Evolutionary conservation across 768 basidiomycete species (phyloP).

Genomic region (Chalciporus pseudorubinellus): DNA sequence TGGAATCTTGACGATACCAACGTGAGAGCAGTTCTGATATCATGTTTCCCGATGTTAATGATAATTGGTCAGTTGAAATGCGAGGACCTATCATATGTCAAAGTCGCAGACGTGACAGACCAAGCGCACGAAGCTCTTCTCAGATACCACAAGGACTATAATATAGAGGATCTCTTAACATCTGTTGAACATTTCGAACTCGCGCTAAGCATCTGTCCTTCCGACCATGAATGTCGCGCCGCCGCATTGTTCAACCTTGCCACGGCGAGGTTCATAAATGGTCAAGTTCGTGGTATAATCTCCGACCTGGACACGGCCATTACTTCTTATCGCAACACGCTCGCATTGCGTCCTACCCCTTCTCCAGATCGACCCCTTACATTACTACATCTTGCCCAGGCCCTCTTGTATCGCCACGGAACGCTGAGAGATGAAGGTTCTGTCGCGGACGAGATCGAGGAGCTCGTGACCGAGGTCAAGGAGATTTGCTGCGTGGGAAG

Average conservation of each 20-base stretch:
- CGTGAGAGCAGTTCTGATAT: neutral
- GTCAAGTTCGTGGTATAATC: neutral
- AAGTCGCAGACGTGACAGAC: neutral
- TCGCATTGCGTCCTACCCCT: neutral
- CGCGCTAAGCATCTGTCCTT: neutral
- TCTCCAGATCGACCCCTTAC: constrained; percentile 8
- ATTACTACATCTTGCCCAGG: constrained; percentile 7
- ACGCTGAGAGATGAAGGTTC: neutral
- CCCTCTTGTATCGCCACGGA: constrained; percentile 2
- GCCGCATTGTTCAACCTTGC: constrained; percentile 14
- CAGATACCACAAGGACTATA: neutral
- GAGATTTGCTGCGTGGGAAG: neutral
- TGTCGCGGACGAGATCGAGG: neutral
- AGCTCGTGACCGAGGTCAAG: neutral
- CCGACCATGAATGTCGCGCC: neutral
- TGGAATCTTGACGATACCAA: neutral
- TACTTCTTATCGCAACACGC: constrained; percentile 2
- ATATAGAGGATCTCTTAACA: neutral
- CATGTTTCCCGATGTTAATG: neutral
- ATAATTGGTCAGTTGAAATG: neutral
- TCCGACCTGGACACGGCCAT: neutral
- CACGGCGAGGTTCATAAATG: constrained; percentile 2
- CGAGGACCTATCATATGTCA: neutral
- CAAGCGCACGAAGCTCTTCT: constrained; percentile 1
- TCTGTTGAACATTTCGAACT: constrained; percentile 5